phyloP scores from a whole-genome alignment of 352 stramenopile species.

The Globisporangium cystogenes region DNA sequence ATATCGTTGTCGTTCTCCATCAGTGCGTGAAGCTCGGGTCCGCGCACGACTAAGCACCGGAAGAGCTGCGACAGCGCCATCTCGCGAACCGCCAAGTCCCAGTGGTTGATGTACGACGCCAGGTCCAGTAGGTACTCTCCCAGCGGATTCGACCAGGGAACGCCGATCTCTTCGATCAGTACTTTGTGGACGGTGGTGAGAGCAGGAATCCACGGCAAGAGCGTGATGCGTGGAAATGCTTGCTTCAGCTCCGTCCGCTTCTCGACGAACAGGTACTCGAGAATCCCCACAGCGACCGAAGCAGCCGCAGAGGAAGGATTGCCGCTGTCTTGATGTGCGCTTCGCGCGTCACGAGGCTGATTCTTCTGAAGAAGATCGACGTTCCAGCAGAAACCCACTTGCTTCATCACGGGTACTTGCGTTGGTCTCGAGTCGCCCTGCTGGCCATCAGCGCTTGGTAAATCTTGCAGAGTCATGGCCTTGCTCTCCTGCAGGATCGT shows the following conservation, averaged over 20 bases:
- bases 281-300: conserved; percentile 23
- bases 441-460: conserved; percentile 9
- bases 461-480: conserved; percentile 1
- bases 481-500: conserved; percentile 20
- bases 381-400: conserved; percentile 27
- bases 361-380: conserved; percentile 29
- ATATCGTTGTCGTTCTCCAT: conserved; percentile 71
- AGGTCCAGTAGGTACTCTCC: conserved; percentile 52
- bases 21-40: conserved; percentile 49
- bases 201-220: conserved; percentile 61
- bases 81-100: conserved; percentile 74
- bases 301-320: conserved; percentile 1
- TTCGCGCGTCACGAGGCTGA: not conserved
- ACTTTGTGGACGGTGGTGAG: conserved; percentile 59
- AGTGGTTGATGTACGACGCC: conserved; percentile 65
- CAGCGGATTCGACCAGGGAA: conserved; percentile 36
- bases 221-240: conserved; percentile 58
- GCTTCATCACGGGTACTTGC: not conserved
- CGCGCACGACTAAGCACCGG: conserved; percentile 52
- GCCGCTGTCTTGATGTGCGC: not conserved
- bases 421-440: not conserved
- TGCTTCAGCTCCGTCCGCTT: conserved; percentile 48
- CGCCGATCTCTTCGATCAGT: conserved; percentile 52
- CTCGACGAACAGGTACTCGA: conserved; percentile 78
- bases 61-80: conserved; percentile 69